These are phyloP conservation scores for Discostella stelligera DNA, from an alignment of 352 stramenopile genomes.

Conservation along the genomic window DNA sequence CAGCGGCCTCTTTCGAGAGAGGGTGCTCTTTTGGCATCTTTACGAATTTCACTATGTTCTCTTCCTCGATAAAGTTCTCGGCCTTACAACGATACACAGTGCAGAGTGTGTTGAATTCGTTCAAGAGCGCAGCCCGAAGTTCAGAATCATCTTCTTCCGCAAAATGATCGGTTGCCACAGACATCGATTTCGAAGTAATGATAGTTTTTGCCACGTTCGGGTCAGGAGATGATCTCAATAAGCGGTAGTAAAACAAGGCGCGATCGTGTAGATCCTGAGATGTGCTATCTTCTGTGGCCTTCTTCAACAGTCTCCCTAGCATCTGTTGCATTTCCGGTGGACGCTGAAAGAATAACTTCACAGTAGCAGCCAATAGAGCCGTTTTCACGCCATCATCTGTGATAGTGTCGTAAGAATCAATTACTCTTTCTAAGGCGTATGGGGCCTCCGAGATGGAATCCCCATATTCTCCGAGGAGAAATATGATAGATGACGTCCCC, in stretches of 20 bases:
- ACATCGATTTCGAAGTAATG: slow-evolving; percentile 71
- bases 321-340: slow-evolving; percentile 96
- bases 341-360: slow-evolving; percentile 98
- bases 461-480: slow-evolving; percentile 95
- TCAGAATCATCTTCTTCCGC: slow-evolving; percentile 76
- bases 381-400: slow-evolving; percentile 88
- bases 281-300: slow-evolving; percentile 92
- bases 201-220: slow-evolving; percentile 89
- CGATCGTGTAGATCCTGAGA: slow-evolving; percentile 95
- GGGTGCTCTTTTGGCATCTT: slow-evolving; percentile 74
- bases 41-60: slow-evolving; percentile 72
- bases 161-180: slow-evolving; percentile 56
- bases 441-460: slow-evolving; percentile 86
- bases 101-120: slow-evolving; percentile 97
- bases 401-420: slow-evolving; percentile 90
- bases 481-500: slow-evolving; percentile 93
- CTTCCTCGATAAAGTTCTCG: slow-evolving; percentile 91
- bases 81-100: slow-evolving; percentile 96
- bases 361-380: slow-evolving; percentile 91
- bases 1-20: slow-evolving; percentile 39
- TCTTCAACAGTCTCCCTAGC: slow-evolving; percentile 91
- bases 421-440: slow-evolving; percentile 94
- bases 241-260: slow-evolving; percentile 95
- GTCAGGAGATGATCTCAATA: slow-evolving; percentile 88
- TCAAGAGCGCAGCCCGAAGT: slow-evolving; percentile 69